These are phyloP conservation scores for Allomyces macrogynus DNA, from an alignment of 192 early-diverging fungal genomes.

Conservation along the genomic window DNA sequence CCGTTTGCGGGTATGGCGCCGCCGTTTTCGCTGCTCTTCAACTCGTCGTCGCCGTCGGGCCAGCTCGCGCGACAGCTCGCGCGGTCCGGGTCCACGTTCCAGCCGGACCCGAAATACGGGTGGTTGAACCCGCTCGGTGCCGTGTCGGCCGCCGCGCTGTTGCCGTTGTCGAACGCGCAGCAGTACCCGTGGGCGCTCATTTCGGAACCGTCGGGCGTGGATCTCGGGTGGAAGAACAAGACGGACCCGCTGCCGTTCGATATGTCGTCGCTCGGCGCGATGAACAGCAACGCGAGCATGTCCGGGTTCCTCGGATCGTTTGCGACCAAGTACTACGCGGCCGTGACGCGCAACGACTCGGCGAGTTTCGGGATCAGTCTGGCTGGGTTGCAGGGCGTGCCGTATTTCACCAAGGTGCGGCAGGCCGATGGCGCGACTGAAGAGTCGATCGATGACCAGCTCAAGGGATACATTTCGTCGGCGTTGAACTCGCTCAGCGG, in stretches of 20 bases:
- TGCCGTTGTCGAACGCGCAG: conserved; percentile 15
- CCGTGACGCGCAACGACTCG: conserved; percentile 5
- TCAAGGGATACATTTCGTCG: conserved; percentile 14
- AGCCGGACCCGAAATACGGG: conserved; percentile 10
- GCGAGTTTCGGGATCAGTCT: conserved; percentile 2
- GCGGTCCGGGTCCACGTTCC: conserved; percentile 1
- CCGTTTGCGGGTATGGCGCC: neutral
- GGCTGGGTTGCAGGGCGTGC: conserved; percentile 16
- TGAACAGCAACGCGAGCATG: neutral
- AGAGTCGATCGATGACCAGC: conserved; percentile 17
- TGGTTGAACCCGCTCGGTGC: conserved; percentile 20
- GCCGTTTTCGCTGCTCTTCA: neutral
- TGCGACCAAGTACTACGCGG: conserved; percentile 18
- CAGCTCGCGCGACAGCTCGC: neutral
- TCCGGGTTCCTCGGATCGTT: conserved; percentile 12
- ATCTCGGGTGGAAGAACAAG: conserved; percentile 15
- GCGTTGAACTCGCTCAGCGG: conserved; percentile 15
- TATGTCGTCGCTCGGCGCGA: conserved; percentile 4
- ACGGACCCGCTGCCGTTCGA: conserved; percentile 9
- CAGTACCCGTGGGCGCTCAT: conserved; percentile 14
- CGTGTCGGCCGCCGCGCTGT: conserved; percentile 9
- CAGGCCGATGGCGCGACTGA: conserved; percentile 1
- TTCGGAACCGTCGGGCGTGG: conserved; percentile 12
- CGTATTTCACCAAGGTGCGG: conserved; percentile 15
- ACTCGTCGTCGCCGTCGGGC: neutral